Conservation (phyloP, 768 basidiomycete species). For the Trametes punicea region DNA sequence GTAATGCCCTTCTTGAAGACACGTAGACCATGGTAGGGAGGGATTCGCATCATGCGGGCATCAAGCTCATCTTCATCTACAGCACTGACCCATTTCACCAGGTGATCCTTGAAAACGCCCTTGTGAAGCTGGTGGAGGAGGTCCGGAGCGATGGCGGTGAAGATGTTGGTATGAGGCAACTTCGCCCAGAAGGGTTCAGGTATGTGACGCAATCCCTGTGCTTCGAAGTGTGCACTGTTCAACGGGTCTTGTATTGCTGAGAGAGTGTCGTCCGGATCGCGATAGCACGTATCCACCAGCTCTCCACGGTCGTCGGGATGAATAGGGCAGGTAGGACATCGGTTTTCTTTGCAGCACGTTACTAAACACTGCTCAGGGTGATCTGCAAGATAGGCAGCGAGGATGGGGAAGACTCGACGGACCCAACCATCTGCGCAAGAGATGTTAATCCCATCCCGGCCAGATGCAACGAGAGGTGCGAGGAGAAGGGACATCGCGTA, state of each 20-base stretch:
- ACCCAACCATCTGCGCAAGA: conserved; percentile 23
- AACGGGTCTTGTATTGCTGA: not conserved
- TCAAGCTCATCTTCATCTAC: conserved; percentile 34
- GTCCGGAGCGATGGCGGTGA: conserved; percentile 35
- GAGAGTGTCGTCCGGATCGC: conserved; percentile 1
- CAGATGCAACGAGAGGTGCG: conserved; percentile 20
- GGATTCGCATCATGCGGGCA: conserved; percentile 30
- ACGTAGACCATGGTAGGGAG: conserved; percentile 30
- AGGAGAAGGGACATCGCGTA: conserved; percentile 20
- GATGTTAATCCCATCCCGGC: conserved; percentile 23
- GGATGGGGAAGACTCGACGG: conserved; percentile 22
- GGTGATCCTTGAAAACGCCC: conserved; percentile 41
- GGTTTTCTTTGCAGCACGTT: conserved; percentile 13
- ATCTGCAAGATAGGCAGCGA: conserved; percentile 26
- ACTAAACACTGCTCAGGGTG: conserved; percentile 30
- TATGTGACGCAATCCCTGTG: conserved; percentile 13
- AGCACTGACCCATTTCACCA: conserved; percentile 27
- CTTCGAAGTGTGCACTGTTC: not conserved
- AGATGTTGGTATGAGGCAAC: conserved; percentile 41
- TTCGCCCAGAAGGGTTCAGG: conserved; percentile 40
- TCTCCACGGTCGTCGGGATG: conserved; percentile 11
- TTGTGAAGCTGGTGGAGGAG: conserved; percentile 49
- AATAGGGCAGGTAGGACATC: conserved; percentile 25
- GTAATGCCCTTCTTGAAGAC: conserved; percentile 41
- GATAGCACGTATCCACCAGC: not conserved